Base-by-base conservation (phyloP, 1,139 yeast genomes). In the Blastobotrys proliferans region DNA sequence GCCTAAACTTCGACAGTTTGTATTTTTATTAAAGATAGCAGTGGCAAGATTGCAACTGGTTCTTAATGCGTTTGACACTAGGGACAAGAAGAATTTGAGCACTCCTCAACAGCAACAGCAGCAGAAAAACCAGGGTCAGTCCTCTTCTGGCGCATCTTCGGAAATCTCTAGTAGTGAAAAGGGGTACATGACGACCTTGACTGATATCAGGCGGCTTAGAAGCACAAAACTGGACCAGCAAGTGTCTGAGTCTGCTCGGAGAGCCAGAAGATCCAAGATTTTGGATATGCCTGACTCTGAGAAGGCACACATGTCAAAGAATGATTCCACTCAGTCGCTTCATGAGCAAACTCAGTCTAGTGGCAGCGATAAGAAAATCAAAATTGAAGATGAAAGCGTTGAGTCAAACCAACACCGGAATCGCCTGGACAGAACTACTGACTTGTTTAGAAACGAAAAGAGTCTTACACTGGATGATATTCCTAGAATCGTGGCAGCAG, bases 401-500 rank as follows among this genome's bases (percentile, higher is more conserved):
- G 13, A 3, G 6, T n/a, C 11, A 4, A 9, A 18, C 3, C 46
- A 45, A 5, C 54, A 68, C 19, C 61, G 62, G 16, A 44, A 47
- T 13, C 55, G 64, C 28, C 53, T 69, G 17, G 70, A 64, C 36
- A 62, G 66, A n/a, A 81, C 90, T 0, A 79, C 88, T 0, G 85
- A 81, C 52, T 67, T 83, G 41, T 72, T 86, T 47, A 79, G 83
- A 57, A 85, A 81, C 58, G 95, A 90, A 54, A 85, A 85, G 54
- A 82, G 94, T 0, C 74, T 92, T 45, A 90, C 97, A 0, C 73
- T 92, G 56, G 98, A 92, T 63, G 99, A 92, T 65, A 92, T 92
- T 54, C 96, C 97, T 5, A 74, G 97, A 53, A 90, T 92, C 58
- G 97, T 92, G 10, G 95, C 97, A 2, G 94, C 96, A 5, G 97